A percentile compares a stretch with the other conserved stretches of the same genome.
Conservation (phyloP, 177 flowering plant genomes). For the Vitis hybrid region DNA sequence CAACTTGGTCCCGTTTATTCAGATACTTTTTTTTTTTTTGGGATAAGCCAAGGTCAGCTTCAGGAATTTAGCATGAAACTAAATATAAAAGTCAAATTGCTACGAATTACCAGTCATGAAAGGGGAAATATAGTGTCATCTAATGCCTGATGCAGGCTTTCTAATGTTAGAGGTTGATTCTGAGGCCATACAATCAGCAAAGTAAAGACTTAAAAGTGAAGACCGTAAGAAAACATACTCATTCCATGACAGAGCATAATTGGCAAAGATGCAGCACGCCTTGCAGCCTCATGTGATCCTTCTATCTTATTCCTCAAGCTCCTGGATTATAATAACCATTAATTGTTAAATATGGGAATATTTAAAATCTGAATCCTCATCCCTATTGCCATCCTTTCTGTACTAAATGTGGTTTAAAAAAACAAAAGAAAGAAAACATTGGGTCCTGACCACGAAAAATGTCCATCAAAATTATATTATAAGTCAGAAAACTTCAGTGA, state of each 20-base stretch:
- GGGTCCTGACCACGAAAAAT: not conserved
- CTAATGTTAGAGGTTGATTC: no score
- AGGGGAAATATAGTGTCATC: no score
- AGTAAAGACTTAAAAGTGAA: not conserved
- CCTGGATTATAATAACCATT: conserved; percentile 38
- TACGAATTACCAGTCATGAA: no score
- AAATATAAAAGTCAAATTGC: no score
- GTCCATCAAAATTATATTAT: not conserved
- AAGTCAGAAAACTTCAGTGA: not conserved
- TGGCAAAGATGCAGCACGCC: conserved; percentile 90
- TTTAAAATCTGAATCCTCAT: not conserved
- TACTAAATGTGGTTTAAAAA: no score
- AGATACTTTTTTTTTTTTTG: no score
- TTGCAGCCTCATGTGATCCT: conserved; percentile 73
- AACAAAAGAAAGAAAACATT: not conserved
- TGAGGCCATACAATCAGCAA: no score
- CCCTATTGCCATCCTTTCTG: not conserved
- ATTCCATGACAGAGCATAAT: conserved; percentile 86
- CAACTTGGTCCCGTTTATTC: no score
- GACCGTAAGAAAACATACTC: conserved; percentile 36
- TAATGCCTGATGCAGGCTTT: no score
- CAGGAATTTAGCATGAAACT: no score
- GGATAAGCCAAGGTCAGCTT: no score
- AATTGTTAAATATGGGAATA: not conserved
- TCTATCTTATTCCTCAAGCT: conserved; percentile 70